Base-by-base conservation (phyloP, 768 basidiomycete species). In the Auricularia cornea region DNA sequence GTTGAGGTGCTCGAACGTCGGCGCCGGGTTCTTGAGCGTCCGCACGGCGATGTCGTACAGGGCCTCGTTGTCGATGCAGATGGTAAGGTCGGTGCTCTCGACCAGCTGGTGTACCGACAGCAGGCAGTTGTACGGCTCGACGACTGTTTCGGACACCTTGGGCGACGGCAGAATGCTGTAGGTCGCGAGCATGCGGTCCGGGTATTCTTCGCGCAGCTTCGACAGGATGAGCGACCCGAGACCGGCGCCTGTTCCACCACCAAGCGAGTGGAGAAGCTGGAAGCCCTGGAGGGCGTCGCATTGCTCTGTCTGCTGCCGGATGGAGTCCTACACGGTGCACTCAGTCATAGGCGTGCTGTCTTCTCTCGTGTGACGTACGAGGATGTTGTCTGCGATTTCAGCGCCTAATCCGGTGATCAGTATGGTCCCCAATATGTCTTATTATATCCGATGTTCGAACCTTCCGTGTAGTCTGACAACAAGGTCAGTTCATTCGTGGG, bases 341-440 rank as follows among this genome's bases (percentile, higher is more conserved):
- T 10, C 86, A 83, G 44, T 98, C 93, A 68, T 90, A 90, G 16
- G 1, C 77, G 72, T 72, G 98, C 95, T 2, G 89, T 79, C 72
- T 96, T 90, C 69, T 79, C 84, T 66, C 95, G 82, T 10, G 93
- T 68, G n/a, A 86, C 79, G 28, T 52, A 94, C 90, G 66, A 93
- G 75, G 62, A 96, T 84, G n/a, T 83, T 77, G 56, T 95, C 95
- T 52, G 94, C 84, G 3, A 98, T 83, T 72, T 98, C 95, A 38
- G 95, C 95, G 65, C 94, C 92, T 90, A 61, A 16, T 56, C 33
- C 35, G 10, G 59, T 18, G 56, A 59, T 62, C 1, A 65, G 44
- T 14, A 28, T 52, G n/a, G 0, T 20, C 10, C 10, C 51, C 20
- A 14, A 12, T 3, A 8, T 10, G 10, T n/a, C 11, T 52, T 10